phyloP scores from a whole-genome alignment of 305 asterid species.

The Solanum aculeatissimum region DNA sequence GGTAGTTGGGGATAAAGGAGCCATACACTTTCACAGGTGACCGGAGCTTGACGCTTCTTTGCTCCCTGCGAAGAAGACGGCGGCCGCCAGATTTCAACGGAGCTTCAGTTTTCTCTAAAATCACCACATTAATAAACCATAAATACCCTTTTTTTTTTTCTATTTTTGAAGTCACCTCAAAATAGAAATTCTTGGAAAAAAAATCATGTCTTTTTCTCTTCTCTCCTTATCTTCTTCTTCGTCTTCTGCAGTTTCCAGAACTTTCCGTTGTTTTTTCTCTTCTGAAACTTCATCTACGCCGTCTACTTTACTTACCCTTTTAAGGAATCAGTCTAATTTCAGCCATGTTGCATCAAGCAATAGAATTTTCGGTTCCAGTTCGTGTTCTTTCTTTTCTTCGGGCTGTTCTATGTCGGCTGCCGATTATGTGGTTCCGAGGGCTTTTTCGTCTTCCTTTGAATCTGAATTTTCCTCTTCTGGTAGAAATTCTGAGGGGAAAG shows the following conservation, averaged over 20 bases:
- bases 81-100: neutral
- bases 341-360: neutral
- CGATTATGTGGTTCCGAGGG: constrained; percentile 1
- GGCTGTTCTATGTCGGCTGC: neutral
- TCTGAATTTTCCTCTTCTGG: neutral
- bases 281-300: constrained; percentile 29
- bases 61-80: neutral
- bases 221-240: constrained; percentile 22
- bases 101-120: neutral
- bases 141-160: neutral
- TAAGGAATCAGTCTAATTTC: neutral
- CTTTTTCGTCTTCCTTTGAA: neutral
- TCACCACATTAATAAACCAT: neutral
- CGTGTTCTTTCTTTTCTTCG: neutral
- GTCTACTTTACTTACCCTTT: constrained; percentile 5
- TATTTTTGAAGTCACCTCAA: neutral
- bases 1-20: neutral
- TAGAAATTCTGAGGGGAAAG: neutral
- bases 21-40: neutral
- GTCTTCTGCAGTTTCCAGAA: constrained; percentile 3
- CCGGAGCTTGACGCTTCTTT: neutral
- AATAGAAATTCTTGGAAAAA: neutral
- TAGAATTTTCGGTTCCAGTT: neutral
- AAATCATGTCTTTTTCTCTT: constrained; percentile 30
- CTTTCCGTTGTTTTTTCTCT: constrained; percentile 1